A percentile compares a stretch with the other conserved stretches of the same genome.
These are phyloP conservation scores for Ganoderma sp. DNA, from an alignment of 1,284 basidiomycete species.

Conservation along the genomic window DNA sequence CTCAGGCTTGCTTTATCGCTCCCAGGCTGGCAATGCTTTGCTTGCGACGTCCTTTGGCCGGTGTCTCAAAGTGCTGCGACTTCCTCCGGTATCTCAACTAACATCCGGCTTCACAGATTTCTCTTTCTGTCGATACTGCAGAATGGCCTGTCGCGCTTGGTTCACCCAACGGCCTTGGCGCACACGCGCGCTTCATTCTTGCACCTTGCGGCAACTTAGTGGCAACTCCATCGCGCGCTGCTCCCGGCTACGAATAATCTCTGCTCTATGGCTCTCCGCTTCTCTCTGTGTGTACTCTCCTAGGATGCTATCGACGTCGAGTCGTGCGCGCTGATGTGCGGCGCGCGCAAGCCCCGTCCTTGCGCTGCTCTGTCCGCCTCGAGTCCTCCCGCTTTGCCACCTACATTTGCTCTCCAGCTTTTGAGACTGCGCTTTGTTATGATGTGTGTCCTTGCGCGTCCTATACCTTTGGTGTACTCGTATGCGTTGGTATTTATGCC, in stretches of 20 bases:
- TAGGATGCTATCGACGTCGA: not conserved
- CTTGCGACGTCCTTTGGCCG: too few relatives aligned
- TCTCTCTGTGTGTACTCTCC: not conserved
- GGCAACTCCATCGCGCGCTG: too few relatives aligned
- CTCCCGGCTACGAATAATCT: not conserved
- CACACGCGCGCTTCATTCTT: too few relatives aligned
- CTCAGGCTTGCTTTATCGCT: too few relatives aligned
- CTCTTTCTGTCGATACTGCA: too few relatives aligned
- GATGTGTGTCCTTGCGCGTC: not conserved
- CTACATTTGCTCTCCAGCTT: not conserved
- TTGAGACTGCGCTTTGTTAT: not conserved
- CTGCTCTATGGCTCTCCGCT: not conserved
- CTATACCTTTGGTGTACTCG: not conserved
- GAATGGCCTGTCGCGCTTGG: too few relatives aligned
- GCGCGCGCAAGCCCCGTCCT: not conserved
- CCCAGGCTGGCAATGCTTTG: too few relatives aligned
- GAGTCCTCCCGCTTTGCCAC: constrained; percentile 1
- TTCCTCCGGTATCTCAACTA: too few relatives aligned
- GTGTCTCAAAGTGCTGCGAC: too few relatives aligned
- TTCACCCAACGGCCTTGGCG: too few relatives aligned
- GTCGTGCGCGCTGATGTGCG: not conserved
- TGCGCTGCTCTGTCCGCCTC: not conserved
- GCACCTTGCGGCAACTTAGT: too few relatives aligned
- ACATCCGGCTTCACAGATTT: too few relatives aligned
- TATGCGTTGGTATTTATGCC: not conserved